Evolutionary conservation across 2,329 filamentous ascomycete species (phyloP), one percentile per base, ranked within the genome.

Genomic region (Trichoderma endophyticum): DNA sequence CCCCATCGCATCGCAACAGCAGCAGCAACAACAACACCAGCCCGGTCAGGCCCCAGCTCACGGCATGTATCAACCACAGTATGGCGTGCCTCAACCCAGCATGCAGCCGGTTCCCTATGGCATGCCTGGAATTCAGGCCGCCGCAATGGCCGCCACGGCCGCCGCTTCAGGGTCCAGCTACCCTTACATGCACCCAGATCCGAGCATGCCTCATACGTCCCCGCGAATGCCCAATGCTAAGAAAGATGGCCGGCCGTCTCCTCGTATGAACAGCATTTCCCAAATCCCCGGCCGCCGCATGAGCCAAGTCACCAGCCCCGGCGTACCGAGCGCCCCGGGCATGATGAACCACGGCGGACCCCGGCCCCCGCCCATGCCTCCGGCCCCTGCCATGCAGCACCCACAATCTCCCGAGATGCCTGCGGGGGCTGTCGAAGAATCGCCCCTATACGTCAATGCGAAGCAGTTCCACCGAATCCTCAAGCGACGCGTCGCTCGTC

Each of bases 381-480:
- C 89, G 11, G 86, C 88, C 9, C 91, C 92, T 79, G 86, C 88
- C 74, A 91, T 91, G 82, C 90, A 89, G 72, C 88, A 89, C 60
- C 88, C 89, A 4, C 90, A 93, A 74, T 95, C 94, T 1, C 93
- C 94, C 8, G 95, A 98, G 79, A 89, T 96, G 77, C 88, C 92
- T 1, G 85, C 91, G 3, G 86, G 87, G 15, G 88, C 88, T 15
- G 90, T 91, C 4, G 96, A 98, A 80, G 96, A 99, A 79, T 95
- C 95, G 0, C 96, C 96, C 0, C 85, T 99, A 1, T 99, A 99
- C 77, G 96, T 99, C 78, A 99, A 99, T 78, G 96, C 96, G 6
- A 99, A 99, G 81, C 96, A 99, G 79, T 99, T 99, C 77, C 96
- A 99, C 80, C 92, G 96, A 30, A 99, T 99, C 63, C 83, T 99